Conservation (phyloP, 1,139 yeast genomes). For the Scheffersomyces cryptocercus region DNA sequence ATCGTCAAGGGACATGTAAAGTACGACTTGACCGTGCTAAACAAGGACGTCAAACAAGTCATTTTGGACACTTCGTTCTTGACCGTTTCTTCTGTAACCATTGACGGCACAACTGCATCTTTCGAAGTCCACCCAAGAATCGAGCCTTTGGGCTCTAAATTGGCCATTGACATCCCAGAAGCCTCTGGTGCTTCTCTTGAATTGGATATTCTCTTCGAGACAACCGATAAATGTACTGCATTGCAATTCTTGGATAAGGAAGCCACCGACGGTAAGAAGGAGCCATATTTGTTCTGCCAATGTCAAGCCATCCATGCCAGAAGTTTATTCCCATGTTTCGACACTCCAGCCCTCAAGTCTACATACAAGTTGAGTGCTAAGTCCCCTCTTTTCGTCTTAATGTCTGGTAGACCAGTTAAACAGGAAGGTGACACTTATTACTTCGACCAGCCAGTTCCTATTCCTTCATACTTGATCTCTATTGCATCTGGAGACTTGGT, state of each 20-base stretch:
- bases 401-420: constrained; percentile 59
- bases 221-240: constrained; percentile 80
- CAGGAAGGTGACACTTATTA: constrained; percentile 38
- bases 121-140: constrained; percentile 48
- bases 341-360: constrained; percentile 83
- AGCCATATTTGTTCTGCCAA: constrained; percentile 84
- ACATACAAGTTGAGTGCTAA: constrained; percentile 58
- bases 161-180: constrained; percentile 36
- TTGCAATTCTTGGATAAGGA: constrained; percentile 79
- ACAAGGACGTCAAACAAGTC: constrained; percentile 30
- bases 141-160: constrained; percentile 70
- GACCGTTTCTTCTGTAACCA: constrained; percentile 43
- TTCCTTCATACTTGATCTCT: constrained; percentile 82
- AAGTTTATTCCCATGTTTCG: constrained; percentile 86
- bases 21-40: constrained; percentile 38
- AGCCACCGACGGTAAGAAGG: constrained; percentile 72
- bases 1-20: constrained; percentile 58
- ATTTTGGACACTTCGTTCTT: constrained; percentile 72
- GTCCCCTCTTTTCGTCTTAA: constrained; percentile 67
- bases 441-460: constrained; percentile 77
- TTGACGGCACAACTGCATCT: constrained; percentile 39
- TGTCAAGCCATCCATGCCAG: constrained; percentile 92
- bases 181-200: constrained; percentile 16
- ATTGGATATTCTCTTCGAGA: constrained; percentile 55
- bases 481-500: constrained; percentile 82